These are phyloP conservation scores for Blastocystis sp. DNA, from an alignment of 352 stramenopile species.

Conservation along the genomic window DNA sequence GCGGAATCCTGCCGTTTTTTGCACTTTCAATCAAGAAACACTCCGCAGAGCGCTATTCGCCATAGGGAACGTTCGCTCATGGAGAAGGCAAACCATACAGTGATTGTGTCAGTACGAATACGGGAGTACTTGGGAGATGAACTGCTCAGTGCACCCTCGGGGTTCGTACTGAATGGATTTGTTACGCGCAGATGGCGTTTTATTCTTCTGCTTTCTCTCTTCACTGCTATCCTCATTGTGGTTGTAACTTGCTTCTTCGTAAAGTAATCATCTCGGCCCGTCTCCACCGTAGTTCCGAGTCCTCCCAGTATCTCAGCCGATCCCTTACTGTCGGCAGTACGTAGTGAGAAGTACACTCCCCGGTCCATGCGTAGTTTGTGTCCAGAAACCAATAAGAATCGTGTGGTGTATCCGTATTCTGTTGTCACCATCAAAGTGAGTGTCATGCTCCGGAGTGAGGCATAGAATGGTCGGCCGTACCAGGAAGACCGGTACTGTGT, in stretches of 20 bases:
- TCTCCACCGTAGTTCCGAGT: background rate
- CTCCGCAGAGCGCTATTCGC: too few relatives aligned
- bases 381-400: conserved; percentile 26
- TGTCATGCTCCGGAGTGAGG: background rate
- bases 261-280: conserved; percentile 2
- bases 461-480: conserved; percentile 42
- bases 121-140: background rate
- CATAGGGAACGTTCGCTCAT: background rate
- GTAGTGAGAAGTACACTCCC: background rate
- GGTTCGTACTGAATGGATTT: background rate
- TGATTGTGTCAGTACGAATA: background rate
- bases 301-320: conserved; percentile 9
- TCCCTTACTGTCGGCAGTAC: background rate
- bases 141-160: background rate
- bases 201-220: background rate
- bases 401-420: conserved; percentile 29
- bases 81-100: background rate
- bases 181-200: background rate
- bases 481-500: conserved; percentile 51
- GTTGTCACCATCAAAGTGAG: conserved; percentile 37
- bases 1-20: background rate
- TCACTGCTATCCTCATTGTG: conserved; percentile 40
- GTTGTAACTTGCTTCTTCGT: background rate
- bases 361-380: conserved; percentile 2
- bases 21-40: too few relatives aligned